phyloP scores from a whole-genome alignment of 192 early-diverging fungal species.

The Podila epicladia region DNA sequence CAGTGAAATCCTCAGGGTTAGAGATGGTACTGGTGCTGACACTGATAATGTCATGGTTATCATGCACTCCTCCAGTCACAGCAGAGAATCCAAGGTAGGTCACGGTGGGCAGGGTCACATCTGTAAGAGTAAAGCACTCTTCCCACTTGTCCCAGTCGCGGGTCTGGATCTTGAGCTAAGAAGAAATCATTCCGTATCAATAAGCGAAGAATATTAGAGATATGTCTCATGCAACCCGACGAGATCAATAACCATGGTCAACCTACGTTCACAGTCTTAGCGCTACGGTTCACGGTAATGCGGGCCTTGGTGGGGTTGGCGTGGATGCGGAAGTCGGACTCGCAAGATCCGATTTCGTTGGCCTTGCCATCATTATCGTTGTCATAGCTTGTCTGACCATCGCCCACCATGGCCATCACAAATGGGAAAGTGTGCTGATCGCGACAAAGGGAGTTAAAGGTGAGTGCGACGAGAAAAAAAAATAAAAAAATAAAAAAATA shows the following conservation, averaged over 20 bases:
- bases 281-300: constrained; percentile 77
- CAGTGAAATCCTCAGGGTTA: constrained; percentile 4
- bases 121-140: constrained; percentile 83
- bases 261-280: constrained; percentile 8
- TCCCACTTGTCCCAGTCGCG: constrained; percentile 73
- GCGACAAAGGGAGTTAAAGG: not conserved
- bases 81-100: constrained; percentile 94
- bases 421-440: constrained; percentile 80
- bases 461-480: constrained; percentile 60
- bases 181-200: not conserved
- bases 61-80: constrained; percentile 89
- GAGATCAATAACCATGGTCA: not conserved
- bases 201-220: too few species aligned
- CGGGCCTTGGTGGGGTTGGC: constrained; percentile 72
- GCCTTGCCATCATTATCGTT: constrained; percentile 83
- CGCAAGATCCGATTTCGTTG: constrained; percentile 73
- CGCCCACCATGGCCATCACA: constrained; percentile 94
- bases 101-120: constrained; percentile 80
- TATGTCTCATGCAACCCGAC: too few species aligned
- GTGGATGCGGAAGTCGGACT: constrained; percentile 82
- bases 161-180: constrained; percentile 56
- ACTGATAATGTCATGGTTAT: constrained; percentile 66
- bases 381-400: constrained; percentile 90
- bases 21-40: constrained; percentile 48
- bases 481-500: constrained; percentile 41